Base-by-base conservation (phyloP, 768 basidiomycete genomes). In the Lactifluus hygrophoroides region DNA sequence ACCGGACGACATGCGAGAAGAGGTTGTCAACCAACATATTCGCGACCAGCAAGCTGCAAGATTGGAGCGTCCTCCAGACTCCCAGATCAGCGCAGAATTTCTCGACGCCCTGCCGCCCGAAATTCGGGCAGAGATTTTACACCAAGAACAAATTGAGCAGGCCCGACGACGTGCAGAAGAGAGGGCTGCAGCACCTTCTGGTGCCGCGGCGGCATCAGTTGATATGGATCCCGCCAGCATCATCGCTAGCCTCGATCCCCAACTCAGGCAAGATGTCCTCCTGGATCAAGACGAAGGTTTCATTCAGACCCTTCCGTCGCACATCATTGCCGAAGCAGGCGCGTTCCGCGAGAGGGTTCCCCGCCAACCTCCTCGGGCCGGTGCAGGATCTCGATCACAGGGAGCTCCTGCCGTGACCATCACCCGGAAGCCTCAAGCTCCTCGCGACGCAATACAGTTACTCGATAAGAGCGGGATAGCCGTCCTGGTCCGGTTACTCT, bases 1-100 rank as follows among this genome's bases (percentile, higher is more conserved):
- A 9, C 96, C 96, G 0, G 96, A 99, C 68, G 95, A 98, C 64
- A 98, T 99, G 88, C 84, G 96, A 51, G 95, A 96, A 69, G 96
- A 99, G 68, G 93, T 99, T 35, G 78, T 99, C 53, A 94, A 94
- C 66, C 96, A 99, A 68, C 95, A 99, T 68, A 85, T 97, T 65
- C 86, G 94, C 9, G 96, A 98, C 65, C 90, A 86, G 60, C 85
- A 87, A 40, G 84, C 89, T 11, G 84, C 91, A 4, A 77, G 84
- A 67, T 75, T 85, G 56, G 87, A 87, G 69, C 79, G 82, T 46
- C 88, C 82, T 34, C 76, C 81, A 17, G 92, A 92, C 65, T 92
- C 92, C 0, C 86, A 90, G 66, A 94, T 99, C 71, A 95, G 90
- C 71, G 70, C 85, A 1, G 96, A 99, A 73, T 99, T 99, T 73